Conservation (phyloP, 2,329 filamentous ascomycete species). For the Phyllosticta ampelicida region DNA sequence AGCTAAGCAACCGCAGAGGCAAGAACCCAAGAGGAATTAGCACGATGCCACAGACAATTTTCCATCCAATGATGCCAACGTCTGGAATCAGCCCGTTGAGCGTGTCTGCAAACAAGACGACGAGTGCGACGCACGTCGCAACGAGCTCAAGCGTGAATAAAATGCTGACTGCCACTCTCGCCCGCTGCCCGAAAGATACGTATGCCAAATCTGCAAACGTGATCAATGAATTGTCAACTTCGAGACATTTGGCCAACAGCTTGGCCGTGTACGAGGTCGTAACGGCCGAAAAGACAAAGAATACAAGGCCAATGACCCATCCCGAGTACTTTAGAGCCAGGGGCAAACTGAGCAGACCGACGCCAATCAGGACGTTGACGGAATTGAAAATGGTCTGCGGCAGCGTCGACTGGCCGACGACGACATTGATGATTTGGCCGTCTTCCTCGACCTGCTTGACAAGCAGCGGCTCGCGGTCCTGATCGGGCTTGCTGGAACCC, state of each 20-base stretch:
- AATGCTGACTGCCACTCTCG: conserved; percentile 70
- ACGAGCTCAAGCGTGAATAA: conserved; percentile 82
- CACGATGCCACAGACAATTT: conserved; percentile 68
- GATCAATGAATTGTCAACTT: conserved; percentile 73
- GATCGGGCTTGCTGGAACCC: conserved; percentile 32
- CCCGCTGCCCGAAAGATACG: conserved; percentile 75
- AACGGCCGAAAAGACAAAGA: conserved; percentile 61
- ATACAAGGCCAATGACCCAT: conserved; percentile 71
- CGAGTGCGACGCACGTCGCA: conserved; percentile 77
- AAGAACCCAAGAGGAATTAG: conserved; percentile 76
- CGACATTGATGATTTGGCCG: conserved; percentile 71
- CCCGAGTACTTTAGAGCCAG: conserved; percentile 79
- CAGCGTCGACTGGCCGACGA: conserved; percentile 88
- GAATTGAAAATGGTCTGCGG: conserved; percentile 96
- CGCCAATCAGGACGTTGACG: conserved; percentile 83
- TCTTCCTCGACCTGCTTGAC: conserved; percentile 78
- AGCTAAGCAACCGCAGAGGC: conserved; percentile 71
- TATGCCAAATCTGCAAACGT: conserved; percentile 92
- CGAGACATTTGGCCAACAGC: conserved; percentile 76
- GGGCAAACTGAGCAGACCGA: conserved; percentile 80
- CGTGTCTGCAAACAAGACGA: conserved; percentile 93
- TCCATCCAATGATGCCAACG: conserved; percentile 63
- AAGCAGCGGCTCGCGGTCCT: conserved; percentile 58
- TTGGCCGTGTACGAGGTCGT: conserved; percentile 80
- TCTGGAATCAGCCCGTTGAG: conserved; percentile 67